Evolutionary conservation across 2,329 filamentous ascomycete genomes (phyloP).

Genomic region (Aspergillus fumigatiaffinis): DNA sequence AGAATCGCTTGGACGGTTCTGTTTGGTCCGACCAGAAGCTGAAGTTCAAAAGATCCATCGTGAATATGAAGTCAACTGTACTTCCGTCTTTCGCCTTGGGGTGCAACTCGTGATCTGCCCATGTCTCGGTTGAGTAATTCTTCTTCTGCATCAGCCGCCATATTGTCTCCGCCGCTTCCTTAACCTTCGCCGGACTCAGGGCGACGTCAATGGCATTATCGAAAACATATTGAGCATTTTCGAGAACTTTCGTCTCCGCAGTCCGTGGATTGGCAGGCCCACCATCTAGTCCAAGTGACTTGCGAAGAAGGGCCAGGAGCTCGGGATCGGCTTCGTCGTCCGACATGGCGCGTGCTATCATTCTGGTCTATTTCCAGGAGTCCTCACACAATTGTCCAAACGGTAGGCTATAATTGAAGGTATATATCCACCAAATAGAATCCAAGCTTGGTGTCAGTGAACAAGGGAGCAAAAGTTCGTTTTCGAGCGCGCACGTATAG

Average conservation of each 20-base stretch:
- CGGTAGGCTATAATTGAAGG: conserved; percentile 12
- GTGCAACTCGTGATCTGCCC: conserved; percentile 86
- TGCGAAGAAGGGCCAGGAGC: conserved; percentile 77
- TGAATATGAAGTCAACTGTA: conserved; percentile 90
- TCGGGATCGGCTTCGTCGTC: conserved; percentile 90
- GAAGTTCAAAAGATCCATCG: conserved; percentile 95
- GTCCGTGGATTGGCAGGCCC: conserved; percentile 51
- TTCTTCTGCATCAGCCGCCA: conserved; percentile 78
- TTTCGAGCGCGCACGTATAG: background rate
- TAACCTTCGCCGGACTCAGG: conserved; percentile 76
- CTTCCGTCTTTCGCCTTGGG: conserved; percentile 75
- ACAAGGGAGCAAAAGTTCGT: background rate
- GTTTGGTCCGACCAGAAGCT: conserved; percentile 83
- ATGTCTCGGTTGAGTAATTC: conserved; percentile 76
- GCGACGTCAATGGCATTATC: conserved; percentile 92
- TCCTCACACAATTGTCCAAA: conserved; percentile 7
- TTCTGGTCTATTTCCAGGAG: conserved; percentile 7
- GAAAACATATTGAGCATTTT: conserved; percentile 79
- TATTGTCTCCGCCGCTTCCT: conserved; percentile 75
- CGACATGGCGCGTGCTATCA: conserved; percentile 58
- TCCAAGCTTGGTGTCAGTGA: background rate
- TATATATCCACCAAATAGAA: background rate
- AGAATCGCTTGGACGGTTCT: conserved; percentile 67
- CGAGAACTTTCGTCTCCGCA: conserved; percentile 76
- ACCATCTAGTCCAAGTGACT: conserved; percentile 66